Evolutionary conservation across 208 protist genomes (phyloP), one percentile per base, ranked within the genome.

Genomic region (Herpetomonas tarakana): DNA sequence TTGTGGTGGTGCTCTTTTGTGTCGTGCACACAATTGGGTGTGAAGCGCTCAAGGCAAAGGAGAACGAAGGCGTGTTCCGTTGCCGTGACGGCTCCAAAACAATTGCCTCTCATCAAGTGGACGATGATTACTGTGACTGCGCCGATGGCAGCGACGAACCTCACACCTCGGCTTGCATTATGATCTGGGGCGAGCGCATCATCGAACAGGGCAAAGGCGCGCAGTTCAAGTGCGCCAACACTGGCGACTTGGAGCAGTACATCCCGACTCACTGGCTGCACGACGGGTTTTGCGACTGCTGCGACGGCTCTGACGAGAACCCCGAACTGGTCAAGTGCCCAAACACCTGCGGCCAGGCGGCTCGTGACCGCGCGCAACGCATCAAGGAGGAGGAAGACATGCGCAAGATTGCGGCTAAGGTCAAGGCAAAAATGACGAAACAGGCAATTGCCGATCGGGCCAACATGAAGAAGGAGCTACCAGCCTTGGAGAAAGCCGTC

Each of bases 51-150:
- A 16, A 44, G 9, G 9, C 16, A 16, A 9, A 18, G 9, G 9
- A 18, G 16, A 16, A 44, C 16, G 11, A 9, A 18, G 9, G 9
- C 0, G 4, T 11, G 0, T 93, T 93, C 52, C 41, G 39, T 9
- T 93, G 83, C 49, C 52, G 87, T 9, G 70, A 87, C 47, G 58
- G 52, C 0, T 76, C 69, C 16, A 46, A 46, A 4, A 65, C 52
- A 9, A 88, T 98, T 24, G 66, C 80, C 22, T 72, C 82, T 24
- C 30, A 44, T 18, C 24, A 74, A 4, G 93, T 98, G 16, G 98
- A 98, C 71, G 86, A 98, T 62, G 93, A 98, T 49, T 96, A 94
- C 65, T 98, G 97, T 68, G 96, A 98, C 67, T 98, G 97, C 60
- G 38, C 62, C 30, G 97, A 98, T 68, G 96, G 97, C 26, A 92